A percentile compares a stretch with the other conserved stretches of the same genome.
phyloP scores from a whole-genome alignment of 768 basidiomycete genomes.

The Podaxis sp. region DNA sequence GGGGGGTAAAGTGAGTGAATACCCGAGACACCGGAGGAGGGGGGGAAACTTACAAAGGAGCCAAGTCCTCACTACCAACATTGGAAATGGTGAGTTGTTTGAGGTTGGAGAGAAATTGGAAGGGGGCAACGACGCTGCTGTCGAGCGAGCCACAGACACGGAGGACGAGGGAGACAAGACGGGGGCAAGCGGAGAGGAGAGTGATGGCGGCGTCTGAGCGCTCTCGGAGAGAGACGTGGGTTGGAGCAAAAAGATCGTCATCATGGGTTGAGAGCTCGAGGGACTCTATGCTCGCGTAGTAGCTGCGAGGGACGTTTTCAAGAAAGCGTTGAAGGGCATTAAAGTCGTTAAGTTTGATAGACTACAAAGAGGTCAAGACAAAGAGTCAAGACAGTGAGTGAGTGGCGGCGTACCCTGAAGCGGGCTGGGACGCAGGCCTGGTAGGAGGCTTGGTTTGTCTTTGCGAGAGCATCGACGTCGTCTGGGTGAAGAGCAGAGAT shows the following conservation, averaged over 20 bases:
- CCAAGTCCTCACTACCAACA: slow-evolving; percentile 31
- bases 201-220: slow-evolving; percentile 44
- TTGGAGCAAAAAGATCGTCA: slow-evolving; percentile 13
- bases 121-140: slow-evolving; percentile 44
- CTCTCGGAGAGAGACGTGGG: slow-evolving; percentile 22
- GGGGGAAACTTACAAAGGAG: slow-evolving; percentile 40
- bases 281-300: slow-evolving; percentile 47
- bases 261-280: slow-evolving; percentile 43
- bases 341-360: slow-evolving; percentile 43
- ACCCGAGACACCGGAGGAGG: slow-evolving; percentile 12
- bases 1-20: slow-evolving; percentile 5
- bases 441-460: slow-evolving; percentile 47
- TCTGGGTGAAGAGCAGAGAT: slow-evolving; percentile 40
- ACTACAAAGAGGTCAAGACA: slow-evolving; percentile 27
- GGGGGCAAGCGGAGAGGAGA: slow-evolving; percentile 44
- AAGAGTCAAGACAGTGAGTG: background rate
- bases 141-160: slow-evolving; percentile 45
- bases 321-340: slow-evolving; percentile 49
- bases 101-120: slow-evolving; percentile 39
- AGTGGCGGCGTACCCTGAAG: slow-evolving; percentile 45
- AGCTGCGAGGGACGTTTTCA: slow-evolving; percentile 49
- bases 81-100: slow-evolving; percentile 45
- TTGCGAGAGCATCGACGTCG: slow-evolving; percentile 44
- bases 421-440: slow-evolving; percentile 50
- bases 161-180: slow-evolving; percentile 44